phyloP scores from a whole-genome alignment of 2,329 filamentous ascomycete species.

The Penicillium sp. region DNA sequence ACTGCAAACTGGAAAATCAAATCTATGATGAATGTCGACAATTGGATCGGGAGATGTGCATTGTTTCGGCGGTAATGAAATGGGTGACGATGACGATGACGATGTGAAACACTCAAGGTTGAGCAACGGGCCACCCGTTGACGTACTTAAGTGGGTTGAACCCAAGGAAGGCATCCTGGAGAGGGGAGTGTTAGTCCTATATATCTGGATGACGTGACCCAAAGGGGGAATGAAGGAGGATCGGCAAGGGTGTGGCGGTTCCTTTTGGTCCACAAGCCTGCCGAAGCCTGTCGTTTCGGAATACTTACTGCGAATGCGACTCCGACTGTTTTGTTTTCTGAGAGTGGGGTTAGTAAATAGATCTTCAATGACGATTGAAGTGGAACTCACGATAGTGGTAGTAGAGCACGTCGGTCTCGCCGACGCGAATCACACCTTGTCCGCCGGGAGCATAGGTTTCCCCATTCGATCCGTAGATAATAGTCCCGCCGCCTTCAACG shows the following conservation, averaged over 20 bases:
- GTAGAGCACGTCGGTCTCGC: constrained; percentile 35
- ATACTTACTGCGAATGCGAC: constrained; percentile 35
- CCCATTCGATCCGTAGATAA: constrained; percentile 63
- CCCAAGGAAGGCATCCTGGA: constrained; percentile 36
- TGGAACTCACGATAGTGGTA: constrained; percentile 39
- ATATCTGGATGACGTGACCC: constrained; percentile 1
- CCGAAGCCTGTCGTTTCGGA: not conserved
- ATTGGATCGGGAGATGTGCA: too few species aligned
- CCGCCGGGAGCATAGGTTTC: constrained; percentile 69
- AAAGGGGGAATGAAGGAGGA: constrained; percentile 24
- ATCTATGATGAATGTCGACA: not conserved
- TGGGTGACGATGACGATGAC: not conserved
- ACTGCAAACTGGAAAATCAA: too few species aligned
- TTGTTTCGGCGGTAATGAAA: not conserved
- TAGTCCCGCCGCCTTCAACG: constrained; percentile 61
- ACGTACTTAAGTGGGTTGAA: constrained; percentile 36
- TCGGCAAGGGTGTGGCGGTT: constrained; percentile 17
- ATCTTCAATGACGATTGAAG: not conserved
- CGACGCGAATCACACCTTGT: constrained; percentile 62
- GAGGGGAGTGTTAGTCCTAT: constrained; percentile 19
- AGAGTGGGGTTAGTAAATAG: constrained; percentile 5
- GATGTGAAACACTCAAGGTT: constrained; percentile 15
- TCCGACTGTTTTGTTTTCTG: constrained; percentile 36
- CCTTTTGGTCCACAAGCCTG: constrained; percentile 18
- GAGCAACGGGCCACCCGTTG: constrained; percentile 38